Evolutionary conservation across 495 filamentous ascomycete genomes (phyloP), one percentile per base, ranked within the genome.

Genomic region (Aspergillus hancockii): DNA sequence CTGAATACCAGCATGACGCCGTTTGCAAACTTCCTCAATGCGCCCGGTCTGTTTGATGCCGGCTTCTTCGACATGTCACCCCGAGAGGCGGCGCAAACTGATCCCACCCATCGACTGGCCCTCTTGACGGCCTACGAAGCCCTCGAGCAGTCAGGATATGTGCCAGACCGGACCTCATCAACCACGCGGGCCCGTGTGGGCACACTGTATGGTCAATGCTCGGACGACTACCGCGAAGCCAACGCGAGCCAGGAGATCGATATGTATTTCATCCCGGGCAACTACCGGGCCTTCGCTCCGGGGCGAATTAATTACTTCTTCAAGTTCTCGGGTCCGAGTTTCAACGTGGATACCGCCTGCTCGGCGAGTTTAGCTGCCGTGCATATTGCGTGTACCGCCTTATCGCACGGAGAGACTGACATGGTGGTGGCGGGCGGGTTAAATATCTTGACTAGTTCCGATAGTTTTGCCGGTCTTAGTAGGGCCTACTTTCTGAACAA

Each of bases 141-240:
- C 0, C 77, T 93, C 9, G 89, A 95, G 65, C 85, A 86, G 81
- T 84, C 88, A 23, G 91, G 91, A 0, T 66, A 19, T 13, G 4
- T 13, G 10, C 6, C 4, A 3, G 13, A 13, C 4, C 34, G 10
- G 8, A 38, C 34, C 6, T 3, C 4, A 14, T 38, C 34, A 8
- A 10, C 10, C 14, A 3, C 9, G 8, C 6, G 3, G 3, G 80
- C 88, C 59, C 83, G 90, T 1, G 85, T 93, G 43, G 90, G 88
- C 8, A 89, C 86, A 14, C 93, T 89, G 61, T 90, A 90, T 66
- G 90, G 90, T n/a, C 86, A 91, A 66, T 88, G 89, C 0, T 87
- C 83, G 10, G 88, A 92, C 54, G 90, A 93, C 57, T 93, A 85
- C 79, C 83, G 84, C 60, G 89, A 92, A 63, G 83, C 90, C 52